phyloP scores from a whole-genome alignment of 1,284 basidiomycete species.

The Rhodotorula sp. region DNA sequence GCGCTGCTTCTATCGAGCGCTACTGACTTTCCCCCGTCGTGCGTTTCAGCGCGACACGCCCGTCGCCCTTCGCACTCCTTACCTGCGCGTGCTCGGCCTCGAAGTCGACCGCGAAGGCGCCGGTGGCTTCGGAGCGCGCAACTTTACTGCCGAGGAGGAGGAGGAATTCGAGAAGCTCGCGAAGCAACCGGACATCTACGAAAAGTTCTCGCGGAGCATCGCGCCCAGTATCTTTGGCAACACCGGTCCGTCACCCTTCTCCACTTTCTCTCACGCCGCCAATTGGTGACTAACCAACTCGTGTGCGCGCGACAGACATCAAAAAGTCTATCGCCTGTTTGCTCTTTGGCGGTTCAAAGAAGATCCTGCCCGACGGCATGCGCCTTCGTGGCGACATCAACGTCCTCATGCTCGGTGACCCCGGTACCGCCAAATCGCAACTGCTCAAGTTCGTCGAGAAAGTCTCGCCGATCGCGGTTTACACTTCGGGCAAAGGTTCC shows the following conservation, averaged over 20 bases:
- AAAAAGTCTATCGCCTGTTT: slow-evolving; percentile 96
- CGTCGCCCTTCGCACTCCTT: slow-evolving; percentile 85
- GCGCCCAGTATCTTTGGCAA: slow-evolving; percentile 97
- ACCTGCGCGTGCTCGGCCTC: slow-evolving; percentile 87
- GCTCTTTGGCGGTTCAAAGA: slow-evolving; percentile 96
- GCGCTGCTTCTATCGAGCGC: slow-evolving; percentile 43
- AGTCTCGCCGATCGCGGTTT: slow-evolving; percentile 95
- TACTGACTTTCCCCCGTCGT: background rate
- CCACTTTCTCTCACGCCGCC: too few relatives aligned
- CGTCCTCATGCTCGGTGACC: slow-evolving; percentile 91
- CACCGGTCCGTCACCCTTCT: slow-evolving; percentile 61
- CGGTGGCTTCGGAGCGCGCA: slow-evolving; percentile 61
- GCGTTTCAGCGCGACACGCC: slow-evolving; percentile 55
- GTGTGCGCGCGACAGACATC: slow-evolving; percentile 65
- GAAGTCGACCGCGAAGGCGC: slow-evolving; percentile 73
- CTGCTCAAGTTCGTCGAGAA: slow-evolving; percentile 98
- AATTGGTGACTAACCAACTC: background rate
- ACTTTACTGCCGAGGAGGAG: slow-evolving; percentile 93
- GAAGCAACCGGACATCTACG: slow-evolving; percentile 84
- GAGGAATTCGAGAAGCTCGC: slow-evolving; percentile 90
- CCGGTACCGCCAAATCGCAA: slow-evolving; percentile 97
- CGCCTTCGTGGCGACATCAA: slow-evolving; percentile 96
- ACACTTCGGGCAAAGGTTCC: slow-evolving; percentile 96
- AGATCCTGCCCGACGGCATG: slow-evolving; percentile 96
- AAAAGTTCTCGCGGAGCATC: slow-evolving; percentile 89